phyloP scores from a whole-genome alignment of 306 rosid genomes.

The Prunus dulcis region DNA sequence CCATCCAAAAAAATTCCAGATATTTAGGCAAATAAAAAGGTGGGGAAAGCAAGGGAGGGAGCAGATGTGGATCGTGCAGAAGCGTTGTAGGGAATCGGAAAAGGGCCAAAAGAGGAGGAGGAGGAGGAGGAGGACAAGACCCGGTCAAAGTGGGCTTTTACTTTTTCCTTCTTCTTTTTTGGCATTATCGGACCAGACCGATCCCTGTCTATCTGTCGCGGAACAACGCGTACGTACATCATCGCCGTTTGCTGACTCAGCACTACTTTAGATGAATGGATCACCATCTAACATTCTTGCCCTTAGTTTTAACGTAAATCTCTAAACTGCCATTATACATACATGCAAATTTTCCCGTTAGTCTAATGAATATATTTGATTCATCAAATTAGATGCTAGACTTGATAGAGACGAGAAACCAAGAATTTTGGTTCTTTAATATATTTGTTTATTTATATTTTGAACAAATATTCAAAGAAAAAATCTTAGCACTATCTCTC shows the following conservation, averaged over 20 bases:
- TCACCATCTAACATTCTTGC: background rate
- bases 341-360: background rate
- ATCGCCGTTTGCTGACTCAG: background rate
- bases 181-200: constrained; percentile 3
- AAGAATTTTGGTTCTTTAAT: too few relatives aligned
- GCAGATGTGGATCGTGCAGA: constrained; percentile 14
- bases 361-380: background rate
- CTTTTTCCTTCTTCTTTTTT: background rate
- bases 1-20: background rate
- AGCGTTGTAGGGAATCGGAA: background rate
- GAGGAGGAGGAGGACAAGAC: background rate
- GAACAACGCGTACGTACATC: constrained; percentile 9
- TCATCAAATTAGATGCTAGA: too few relatives aligned
- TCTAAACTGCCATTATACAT: background rate
- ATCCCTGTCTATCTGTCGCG: background rate
- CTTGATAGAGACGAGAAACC: too few relatives aligned
- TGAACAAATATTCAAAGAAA: too few relatives aligned
- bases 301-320: background rate
- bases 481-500: too few relatives aligned
- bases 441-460: too few relatives aligned
- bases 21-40: background rate
- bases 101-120: background rate
- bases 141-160: background rate
- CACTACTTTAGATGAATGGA: background rate
- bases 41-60: background rate